Evolutionary conservation across 78 protist genomes (phyloP), one percentile per base, ranked within the genome.

Genomic region (Salpingoeca rosetta): DNA sequence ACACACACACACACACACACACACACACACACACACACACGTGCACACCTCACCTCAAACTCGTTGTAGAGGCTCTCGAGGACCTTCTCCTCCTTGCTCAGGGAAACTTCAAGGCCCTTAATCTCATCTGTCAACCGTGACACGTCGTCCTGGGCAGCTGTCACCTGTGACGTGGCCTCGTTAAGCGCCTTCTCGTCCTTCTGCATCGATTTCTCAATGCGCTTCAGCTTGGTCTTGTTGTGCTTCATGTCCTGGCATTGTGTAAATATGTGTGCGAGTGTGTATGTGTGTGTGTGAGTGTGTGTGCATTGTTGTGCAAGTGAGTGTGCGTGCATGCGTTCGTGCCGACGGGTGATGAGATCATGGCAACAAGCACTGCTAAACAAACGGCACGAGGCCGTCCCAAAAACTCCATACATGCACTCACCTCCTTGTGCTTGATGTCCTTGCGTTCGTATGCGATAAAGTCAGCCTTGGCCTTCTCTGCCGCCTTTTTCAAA

Each of bases 241-340:
- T 83, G 85, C 85, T 90, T 87, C 41, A 81, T 1, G 81, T 90
- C 82, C 79, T 86, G 87, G 74, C 88, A 44, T n/a, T n/a, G n/a
- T n/a, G n/a, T n/a, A n/a, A n/a, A n/a, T n/a, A n/a, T n/a, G n/a
- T n/a, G n/a, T n/a, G n/a, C n/a, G n/a, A n/a, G n/a, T n/a, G n/a
- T n/a, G n/a, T n/a, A n/a, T n/a, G n/a, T n/a, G n/a, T n/a, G n/a
- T n/a, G n/a, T n/a, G n/a, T n/a, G n/a, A n/a, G n/a, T n/a, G n/a
- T n/a, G n/a, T n/a, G n/a, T n/a, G n/a, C n/a, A n/a, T n/a, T n/a
- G n/a, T n/a, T n/a, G n/a, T n/a, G n/a, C n/a, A n/a, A n/a, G n/a
- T n/a, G n/a, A 56, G 36, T 7, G n/a, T n/a, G n/a, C n/a, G n/a
- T n/a, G n/a, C n/a, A n/a, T n/a, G n/a, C n/a, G n/a, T n/a, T n/a